Evolutionary conservation across 768 basidiomycete genomes (phyloP), one percentile per base, ranked within the genome.

Genomic region (Kwoniella sp.): DNA sequence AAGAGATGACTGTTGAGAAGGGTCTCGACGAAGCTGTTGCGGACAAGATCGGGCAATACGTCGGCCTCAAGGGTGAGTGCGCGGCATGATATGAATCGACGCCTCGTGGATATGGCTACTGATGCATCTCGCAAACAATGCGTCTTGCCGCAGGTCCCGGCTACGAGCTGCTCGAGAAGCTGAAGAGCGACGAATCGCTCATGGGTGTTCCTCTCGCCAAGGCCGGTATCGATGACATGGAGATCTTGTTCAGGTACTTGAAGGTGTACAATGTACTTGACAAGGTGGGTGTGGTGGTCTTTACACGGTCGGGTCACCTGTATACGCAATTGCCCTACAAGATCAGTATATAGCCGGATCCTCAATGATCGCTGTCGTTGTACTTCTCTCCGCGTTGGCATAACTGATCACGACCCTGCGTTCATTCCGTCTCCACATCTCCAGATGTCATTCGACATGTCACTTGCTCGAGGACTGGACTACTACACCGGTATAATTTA

Each of bases 401-500:
- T n/a, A n/a, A n/a, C n/a, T n/a, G n/a, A n/a, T n/a, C n/a, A n/a
- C n/a, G n/a, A n/a, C n/a, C n/a, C n/a, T n/a, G n/a, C 13, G 5
- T 37, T 7, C 34, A 37, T 37, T 13, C 53, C 20, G 23, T 53
- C 5, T 20, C n/a, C 23, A 47, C 20, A 20, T 31, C 4, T 28
- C 37, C 9, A 93, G 91, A 86, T 99, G 73, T 94, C 92, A 2
- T 97, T 99, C 77, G 95, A 99, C 81, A 86, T 98, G 69, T 96
- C 93, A 1, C 87, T 99, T 15, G 95, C 95, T n/a, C 89, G 95
- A 31, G 95, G 95, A 41, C 86, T 98, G 23, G 96, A 98, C 81
- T 98, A 99, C 82, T 98, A 99, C 82, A 99, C 95, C 1, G 96
- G 96, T 20, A 89, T 99, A 74, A 98, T 98, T 79, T 98, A 95